phyloP scores from a whole-genome alignment of 345 rosid genomes.

The rapeseed (Brassica napus) region DNA sequence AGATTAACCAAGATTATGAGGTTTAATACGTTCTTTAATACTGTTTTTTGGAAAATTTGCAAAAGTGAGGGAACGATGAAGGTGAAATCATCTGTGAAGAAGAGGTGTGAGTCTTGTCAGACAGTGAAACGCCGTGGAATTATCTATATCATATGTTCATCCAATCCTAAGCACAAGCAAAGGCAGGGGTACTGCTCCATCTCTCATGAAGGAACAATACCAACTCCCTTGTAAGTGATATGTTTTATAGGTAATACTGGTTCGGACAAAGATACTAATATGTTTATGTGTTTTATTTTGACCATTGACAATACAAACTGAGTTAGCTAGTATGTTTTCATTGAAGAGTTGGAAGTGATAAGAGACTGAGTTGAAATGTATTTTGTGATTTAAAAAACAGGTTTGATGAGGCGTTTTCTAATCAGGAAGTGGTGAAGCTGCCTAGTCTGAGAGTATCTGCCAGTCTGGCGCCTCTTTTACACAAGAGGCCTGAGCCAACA shows the following conservation, averaged over 20 bases:
- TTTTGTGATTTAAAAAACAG: conserved; percentile 37
- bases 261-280: background rate
- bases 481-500: conserved; percentile 59
- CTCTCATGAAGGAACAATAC: conserved; percentile 46
- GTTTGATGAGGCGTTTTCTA: conserved; percentile 42
- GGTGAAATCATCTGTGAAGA: conserved; percentile 96
- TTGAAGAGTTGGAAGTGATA: background rate
- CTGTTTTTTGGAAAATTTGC: background rate
- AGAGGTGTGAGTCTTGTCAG: conserved; percentile 89
- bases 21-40: background rate
- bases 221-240: conserved; percentile 46
- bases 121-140: conserved; percentile 88
- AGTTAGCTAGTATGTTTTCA: background rate
- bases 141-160: conserved; percentile 63
- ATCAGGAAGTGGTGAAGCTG: conserved; percentile 38
- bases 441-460: conserved; percentile 43
- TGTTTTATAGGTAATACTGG: background rate
- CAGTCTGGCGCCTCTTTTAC: conserved; percentile 58
- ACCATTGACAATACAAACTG: background rate
- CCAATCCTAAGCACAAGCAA: conserved; percentile 95
- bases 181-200: conserved; percentile 67
- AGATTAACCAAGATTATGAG: background rate
- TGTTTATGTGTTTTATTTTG: background rate
- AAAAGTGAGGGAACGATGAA: conserved; percentile 59
- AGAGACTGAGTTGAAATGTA: background rate